Evolutionary conservation across 2,329 filamentous ascomycete species (phyloP).

Genomic region (Ophioceras dolichostomum): DNA sequence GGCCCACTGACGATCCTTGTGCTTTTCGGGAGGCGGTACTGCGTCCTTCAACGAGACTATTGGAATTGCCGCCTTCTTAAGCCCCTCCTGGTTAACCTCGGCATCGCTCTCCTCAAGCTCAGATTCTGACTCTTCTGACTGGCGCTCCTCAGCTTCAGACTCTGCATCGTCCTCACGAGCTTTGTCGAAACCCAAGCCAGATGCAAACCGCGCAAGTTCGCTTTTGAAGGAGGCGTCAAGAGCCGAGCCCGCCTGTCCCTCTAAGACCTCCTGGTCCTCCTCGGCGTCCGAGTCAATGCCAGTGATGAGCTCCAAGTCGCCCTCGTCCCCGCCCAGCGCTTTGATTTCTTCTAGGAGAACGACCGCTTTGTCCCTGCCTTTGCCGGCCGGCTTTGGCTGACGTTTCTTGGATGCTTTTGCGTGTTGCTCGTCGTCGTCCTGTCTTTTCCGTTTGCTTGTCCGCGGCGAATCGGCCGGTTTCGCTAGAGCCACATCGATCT

Average conservation of each 20-base stretch:
- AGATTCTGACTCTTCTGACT: slow-evolving; percentile 9
- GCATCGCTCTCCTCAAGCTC: slow-evolving; percentile 19
- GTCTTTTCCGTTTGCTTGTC: slow-evolving; percentile 21
- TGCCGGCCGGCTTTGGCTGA: slow-evolving; percentile 11
- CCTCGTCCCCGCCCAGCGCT: slow-evolving; percentile 52
- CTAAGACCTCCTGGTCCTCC: slow-evolving; percentile 20
- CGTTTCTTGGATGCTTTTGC: slow-evolving; percentile 16
- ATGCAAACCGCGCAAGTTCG: slow-evolving; percentile 39
- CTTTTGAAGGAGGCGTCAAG: slow-evolving; percentile 24
- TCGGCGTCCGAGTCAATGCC: slow-evolving; percentile 40
- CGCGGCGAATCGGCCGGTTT: slow-evolving; percentile 18
- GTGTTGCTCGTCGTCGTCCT: slow-evolving; percentile 16
- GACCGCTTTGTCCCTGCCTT: slow-evolving; percentile 10
- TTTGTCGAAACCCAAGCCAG: slow-evolving; percentile 34
- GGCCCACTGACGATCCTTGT: slow-evolving; percentile 13
- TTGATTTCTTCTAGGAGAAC: slow-evolving; percentile 49
- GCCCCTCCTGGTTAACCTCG: too few species aligned
- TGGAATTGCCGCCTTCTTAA: too few species aligned
- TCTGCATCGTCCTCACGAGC: slow-evolving; percentile 26
- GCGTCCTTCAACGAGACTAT: too few species aligned
- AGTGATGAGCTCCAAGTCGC: slow-evolving; percentile 49
- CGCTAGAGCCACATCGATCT: slow-evolving; percentile 41
- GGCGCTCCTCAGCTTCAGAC: slow-evolving; percentile 15
- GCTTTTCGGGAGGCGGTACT: slow-evolving; percentile 10
- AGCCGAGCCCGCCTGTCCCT: too few species aligned